Conservation (phyloP, 2,329 filamentous ascomycete species). For the Fusarium sp. region DNA sequence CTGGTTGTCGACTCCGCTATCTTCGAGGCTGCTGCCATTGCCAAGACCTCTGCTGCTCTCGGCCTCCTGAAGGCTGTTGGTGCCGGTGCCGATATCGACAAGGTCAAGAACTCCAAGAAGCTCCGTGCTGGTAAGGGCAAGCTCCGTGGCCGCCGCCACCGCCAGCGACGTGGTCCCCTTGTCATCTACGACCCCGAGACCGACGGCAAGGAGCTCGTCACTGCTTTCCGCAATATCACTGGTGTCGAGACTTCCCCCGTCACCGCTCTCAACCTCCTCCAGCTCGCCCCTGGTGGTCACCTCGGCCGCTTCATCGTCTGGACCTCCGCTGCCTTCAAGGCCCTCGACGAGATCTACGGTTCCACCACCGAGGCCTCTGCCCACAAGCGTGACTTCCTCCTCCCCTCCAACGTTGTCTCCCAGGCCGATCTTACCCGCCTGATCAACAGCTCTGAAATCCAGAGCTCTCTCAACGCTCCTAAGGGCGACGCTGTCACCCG, state of each 20-base stretch:
- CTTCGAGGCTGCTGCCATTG: conserved; percentile 81
- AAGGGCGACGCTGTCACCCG: conserved; percentile 92
- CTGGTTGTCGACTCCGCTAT: conserved; percentile 93
- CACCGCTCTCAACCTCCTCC: conserved; percentile 95
- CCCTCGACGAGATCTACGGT: conserved; percentile 97
- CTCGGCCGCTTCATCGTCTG: conserved; percentile 99
- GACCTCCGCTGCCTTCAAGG: conserved; percentile 96
- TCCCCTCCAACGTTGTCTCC: conserved; percentile 90
- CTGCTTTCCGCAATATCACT: conserved; percentile 98
- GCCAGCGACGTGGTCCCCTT: conserved; percentile 96
- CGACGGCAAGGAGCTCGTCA: conserved; percentile 93
- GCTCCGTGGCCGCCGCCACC: conserved; percentile 94
- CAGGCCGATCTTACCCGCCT: conserved; percentile 96
- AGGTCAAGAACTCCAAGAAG: conserved; percentile 97
- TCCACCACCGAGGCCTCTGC: conserved; percentile 88
- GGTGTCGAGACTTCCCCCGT: conserved; percentile 97
- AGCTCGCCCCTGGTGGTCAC: conserved; percentile 98
- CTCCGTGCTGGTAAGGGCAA: conserved; percentile 99
- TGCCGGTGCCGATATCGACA: conserved; percentile 89
- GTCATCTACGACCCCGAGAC: conserved; percentile 96
- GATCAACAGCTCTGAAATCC: conserved; percentile 99
- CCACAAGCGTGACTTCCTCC: conserved; percentile 99
- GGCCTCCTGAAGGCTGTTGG: conserved; percentile 90
- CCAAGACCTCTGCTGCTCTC: conserved; percentile 90
- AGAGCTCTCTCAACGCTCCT: conserved; percentile 92